Percentiles rank a stretch among this genome's conserved stretches.
phyloP scores from a whole-genome alignment of 169 alveolate genomes.

The Sarcocystis neurona region DNA sequence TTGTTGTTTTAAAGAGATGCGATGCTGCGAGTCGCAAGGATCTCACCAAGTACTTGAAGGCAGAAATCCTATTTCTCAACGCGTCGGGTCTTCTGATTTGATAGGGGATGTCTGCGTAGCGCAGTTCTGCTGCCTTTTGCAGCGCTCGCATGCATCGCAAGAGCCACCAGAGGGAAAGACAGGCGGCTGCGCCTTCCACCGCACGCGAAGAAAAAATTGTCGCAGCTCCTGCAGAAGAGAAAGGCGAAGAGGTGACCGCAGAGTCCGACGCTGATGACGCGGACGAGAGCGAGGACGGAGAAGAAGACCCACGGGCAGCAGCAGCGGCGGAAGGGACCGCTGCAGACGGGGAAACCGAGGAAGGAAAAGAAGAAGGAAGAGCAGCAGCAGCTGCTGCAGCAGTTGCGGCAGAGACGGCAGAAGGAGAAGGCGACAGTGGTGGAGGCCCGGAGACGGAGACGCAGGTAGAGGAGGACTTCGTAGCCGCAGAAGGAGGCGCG shows the following conservation, averaged over 20 bases:
- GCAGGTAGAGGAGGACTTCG: too few relatives aligned
- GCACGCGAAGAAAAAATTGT: not conserved
- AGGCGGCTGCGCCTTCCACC: not conserved
- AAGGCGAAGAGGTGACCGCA: too few relatives aligned
- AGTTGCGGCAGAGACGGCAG: too few relatives aligned
- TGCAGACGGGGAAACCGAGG: too few relatives aligned
- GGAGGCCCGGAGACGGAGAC: too few relatives aligned
- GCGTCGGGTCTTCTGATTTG: conserved; percentile 71
- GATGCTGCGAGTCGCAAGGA: not conserved
- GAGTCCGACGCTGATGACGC: not conserved
- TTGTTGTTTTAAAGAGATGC: not conserved
- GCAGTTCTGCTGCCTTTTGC: conserved; percentile 49
- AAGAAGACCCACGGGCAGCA: not conserved
- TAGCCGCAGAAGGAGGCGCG: too few relatives aligned
- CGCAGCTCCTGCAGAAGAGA: too few relatives aligned
- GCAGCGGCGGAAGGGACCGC: not conserved
- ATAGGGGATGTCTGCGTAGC: conserved; percentile 67
- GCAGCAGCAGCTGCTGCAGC: too few relatives aligned
- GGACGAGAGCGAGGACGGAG: not conserved
- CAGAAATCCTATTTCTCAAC: conserved; percentile 59
- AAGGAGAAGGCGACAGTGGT: too few relatives aligned
- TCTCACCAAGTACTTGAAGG: conserved; percentile 66
- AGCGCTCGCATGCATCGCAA: conserved; percentile 60
- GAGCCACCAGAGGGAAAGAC: conserved; percentile 55
- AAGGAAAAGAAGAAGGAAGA: too few relatives aligned